A percentile compares a stretch with the other conserved stretches of the same genome.
These are phyloP conservation scores for Bryoerythrophyllum caledonicum DNA, from an alignment of 225 moss, liverwort and hornwort genomes.

Conservation along the genomic window DNA sequence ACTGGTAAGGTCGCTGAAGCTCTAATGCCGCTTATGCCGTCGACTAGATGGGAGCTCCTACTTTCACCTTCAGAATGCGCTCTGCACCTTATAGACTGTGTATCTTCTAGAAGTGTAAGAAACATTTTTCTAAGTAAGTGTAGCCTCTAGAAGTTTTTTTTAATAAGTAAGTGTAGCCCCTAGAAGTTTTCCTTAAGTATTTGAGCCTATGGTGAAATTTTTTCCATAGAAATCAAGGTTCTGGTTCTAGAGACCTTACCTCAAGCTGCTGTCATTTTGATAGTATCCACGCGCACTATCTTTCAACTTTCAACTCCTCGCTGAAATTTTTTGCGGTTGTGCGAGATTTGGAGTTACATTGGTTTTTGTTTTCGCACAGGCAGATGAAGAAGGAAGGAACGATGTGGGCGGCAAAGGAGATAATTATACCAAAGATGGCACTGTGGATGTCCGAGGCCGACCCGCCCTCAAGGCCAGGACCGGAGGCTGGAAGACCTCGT, in stretches of 20 bases:
- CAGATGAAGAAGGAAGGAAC: constrained; percentile 32
- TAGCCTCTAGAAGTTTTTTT: too few relatives aligned
- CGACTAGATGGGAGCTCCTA: background rate
- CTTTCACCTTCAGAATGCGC: background rate
- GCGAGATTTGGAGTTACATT: constrained; percentile 8
- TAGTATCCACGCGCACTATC: background rate
- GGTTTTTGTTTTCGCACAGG: constrained; percentile 22
- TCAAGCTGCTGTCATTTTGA: constrained; percentile 13
- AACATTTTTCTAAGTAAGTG: background rate
- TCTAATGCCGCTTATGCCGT: background rate
- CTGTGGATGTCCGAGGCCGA: constrained; percentile 58
- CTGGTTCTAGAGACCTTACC: constrained; percentile 5
- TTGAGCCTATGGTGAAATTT: background rate
- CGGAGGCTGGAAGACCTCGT: constrained; percentile 59
- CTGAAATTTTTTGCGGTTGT: background rate
- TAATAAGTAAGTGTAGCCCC: too few relatives aligned
- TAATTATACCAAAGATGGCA: constrained; percentile 55
- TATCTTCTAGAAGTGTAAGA: constrained; percentile 6
- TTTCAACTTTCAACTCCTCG: background rate
- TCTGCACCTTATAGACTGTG: background rate
- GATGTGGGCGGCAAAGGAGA: constrained; percentile 22
- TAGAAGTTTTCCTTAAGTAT: background rate
- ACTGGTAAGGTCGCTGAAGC: background rate
- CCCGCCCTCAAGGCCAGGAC: constrained; percentile 45
- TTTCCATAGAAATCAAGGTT: constrained; percentile 1